Evolutionary conservation across 2,329 filamentous ascomycete species (phyloP), one percentile per base, ranked within the genome.

Genomic region (Berkeleyomyces rouxiae): DNA sequence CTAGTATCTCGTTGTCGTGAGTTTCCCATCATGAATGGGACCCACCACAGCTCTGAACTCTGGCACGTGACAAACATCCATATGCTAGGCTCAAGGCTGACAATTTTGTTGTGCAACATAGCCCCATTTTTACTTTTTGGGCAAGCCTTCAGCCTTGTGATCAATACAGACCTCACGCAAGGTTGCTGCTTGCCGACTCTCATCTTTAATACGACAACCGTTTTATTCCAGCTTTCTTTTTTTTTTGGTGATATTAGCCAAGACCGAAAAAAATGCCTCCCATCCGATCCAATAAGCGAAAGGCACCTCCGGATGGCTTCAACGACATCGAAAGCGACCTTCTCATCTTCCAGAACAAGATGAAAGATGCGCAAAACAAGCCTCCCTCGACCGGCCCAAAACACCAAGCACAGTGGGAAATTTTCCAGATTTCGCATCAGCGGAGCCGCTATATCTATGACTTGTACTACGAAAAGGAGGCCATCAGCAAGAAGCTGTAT

Each of bases 371-470:
- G 61, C 90, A 96, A 72, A 95, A 95, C 74, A 87, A 90, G 58
- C 86, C 90, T 75, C 88, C 76, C 72, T 88, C 76, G 81, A 90
- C 81, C 80, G 88, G 83, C 0, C 82, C 82, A 1, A 91, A 91
- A 72, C 87, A 96, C 71, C 90, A 97, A 75, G 88, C 89, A 68
- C 82, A 91, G 67, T 99, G 93, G 93, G 92, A 93, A 65, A 90
- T 99, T 67, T 97, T 99, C 71, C 91, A 97, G 73, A 96, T 99
- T 71, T 86, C 86, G 33, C 93, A 99, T 75, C 90, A 96, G 75
- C 84, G 92, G 77, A 86, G 77, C 66, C 84, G 90, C 71, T 99
- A 99, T 75, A 86, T 99, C 67, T 99, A 96, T 77, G 93, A 97
- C 71, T 80, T 99, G 58, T 97, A 96, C 77, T 99, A 97, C 75